Percentiles rank a stretch among this genome's conserved stretches.
These are phyloP conservation scores for Leptographium flavum DNA, from an alignment of 2,329 filamentous ascomycete species.

Conservation along the genomic window DNA sequence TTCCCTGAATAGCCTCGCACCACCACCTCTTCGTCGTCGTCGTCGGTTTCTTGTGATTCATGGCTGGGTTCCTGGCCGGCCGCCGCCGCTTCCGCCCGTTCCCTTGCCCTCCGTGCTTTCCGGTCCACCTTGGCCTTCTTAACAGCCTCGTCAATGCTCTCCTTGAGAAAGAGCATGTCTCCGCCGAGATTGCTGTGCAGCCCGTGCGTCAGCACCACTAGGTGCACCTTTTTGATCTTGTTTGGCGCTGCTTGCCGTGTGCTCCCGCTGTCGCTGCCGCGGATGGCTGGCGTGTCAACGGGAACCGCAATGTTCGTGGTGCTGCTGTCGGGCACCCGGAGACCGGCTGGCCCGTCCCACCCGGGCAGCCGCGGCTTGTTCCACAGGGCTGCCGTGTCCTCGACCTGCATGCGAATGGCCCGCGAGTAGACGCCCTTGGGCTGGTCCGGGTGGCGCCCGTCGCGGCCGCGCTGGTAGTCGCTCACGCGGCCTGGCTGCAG, in stretches of 20 bases:
- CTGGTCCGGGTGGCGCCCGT: slow-evolving; percentile 46
- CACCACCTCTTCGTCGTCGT: slow-evolving; percentile 72
- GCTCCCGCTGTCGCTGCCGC: slow-evolving; percentile 2
- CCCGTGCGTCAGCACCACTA: slow-evolving; percentile 88
- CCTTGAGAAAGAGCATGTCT: slow-evolving; percentile 94
- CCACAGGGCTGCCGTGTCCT: slow-evolving; percentile 85
- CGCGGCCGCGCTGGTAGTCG: slow-evolving; percentile 57
- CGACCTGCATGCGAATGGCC: slow-evolving; percentile 62
- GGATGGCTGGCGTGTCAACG: neutral
- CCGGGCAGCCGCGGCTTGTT: slow-evolving; percentile 62
- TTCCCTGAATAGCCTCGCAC: slow-evolving; percentile 86
- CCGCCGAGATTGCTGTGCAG: slow-evolving; percentile 90
- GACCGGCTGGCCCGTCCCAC: slow-evolving; percentile 16
- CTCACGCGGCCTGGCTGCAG: slow-evolving; percentile 56
- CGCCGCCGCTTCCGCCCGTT: slow-evolving; percentile 14
- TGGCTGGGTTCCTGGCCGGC: slow-evolving; percentile 13
- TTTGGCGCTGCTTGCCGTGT: neutral
- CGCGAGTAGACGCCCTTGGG: slow-evolving; percentile 71
- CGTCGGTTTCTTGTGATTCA: slow-evolving; percentile 19
- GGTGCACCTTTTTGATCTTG: slow-evolving; percentile 58
- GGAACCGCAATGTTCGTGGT: neutral
- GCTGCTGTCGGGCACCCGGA: neutral
- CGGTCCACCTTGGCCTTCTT: slow-evolving; percentile 59
- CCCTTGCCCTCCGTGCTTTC: slow-evolving; percentile 41
- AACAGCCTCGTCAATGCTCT: slow-evolving; percentile 81